Conservation (phyloP, 345 rosid species). For the Zanthoxylum bungeanum region DNA sequence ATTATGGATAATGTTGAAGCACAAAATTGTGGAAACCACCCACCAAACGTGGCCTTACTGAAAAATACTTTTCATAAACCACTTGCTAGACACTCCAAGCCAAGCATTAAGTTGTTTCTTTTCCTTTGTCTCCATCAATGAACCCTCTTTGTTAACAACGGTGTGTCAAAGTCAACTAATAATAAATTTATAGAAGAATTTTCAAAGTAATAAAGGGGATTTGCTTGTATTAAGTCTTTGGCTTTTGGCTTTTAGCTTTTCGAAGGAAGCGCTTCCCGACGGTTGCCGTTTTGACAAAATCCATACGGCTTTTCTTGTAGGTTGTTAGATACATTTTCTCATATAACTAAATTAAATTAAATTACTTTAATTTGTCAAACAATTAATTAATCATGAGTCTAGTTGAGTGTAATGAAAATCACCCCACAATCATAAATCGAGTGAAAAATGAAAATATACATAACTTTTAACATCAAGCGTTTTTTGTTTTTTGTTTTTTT, state of each 20-base stretch:
- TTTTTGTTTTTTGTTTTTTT: too few species aligned
- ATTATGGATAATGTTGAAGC: not conserved
- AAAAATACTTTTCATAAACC: not conserved
- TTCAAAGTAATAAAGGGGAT: too few species aligned
- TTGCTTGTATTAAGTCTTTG: not conserved
- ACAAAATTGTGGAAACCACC: not conserved
- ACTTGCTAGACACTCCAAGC: not conserved
- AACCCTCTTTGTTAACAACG: not conserved
- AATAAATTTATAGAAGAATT: not conserved
- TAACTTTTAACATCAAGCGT: too few species aligned
- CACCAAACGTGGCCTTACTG: not conserved
- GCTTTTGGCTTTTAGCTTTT: not conserved
- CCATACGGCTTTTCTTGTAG: not conserved
- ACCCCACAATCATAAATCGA: rapidly evolving
- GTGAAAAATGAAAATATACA: too few species aligned
- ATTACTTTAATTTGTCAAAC: not conserved
- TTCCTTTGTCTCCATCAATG: not conserved
- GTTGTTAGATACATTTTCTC: not conserved
- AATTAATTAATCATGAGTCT: not conserved
- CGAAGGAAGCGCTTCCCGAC: conserved; percentile 6
- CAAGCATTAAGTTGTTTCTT: not conserved
- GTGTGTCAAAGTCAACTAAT: not conserved
- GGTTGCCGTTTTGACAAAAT: conserved; percentile 7
- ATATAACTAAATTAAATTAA: not conserved
- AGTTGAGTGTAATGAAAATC: not conserved